Base-by-base conservation (phyloP, 768 basidiomycete species). In the Dioszegia hungarica region DNA sequence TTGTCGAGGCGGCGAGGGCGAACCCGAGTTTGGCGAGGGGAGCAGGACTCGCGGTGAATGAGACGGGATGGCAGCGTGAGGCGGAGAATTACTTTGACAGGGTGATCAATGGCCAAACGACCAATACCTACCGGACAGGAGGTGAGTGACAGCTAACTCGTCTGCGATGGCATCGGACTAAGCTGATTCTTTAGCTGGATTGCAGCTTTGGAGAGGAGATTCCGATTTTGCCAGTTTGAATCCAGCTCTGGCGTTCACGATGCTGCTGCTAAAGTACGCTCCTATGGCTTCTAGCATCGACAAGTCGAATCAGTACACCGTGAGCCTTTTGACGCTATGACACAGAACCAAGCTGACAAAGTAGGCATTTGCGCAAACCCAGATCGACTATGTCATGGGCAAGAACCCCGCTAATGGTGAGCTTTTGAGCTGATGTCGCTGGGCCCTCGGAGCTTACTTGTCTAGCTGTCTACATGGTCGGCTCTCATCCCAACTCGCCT, bases 401-500 rank as follows among this genome's bases (percentile, higher is more conserved):
- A 83, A 87, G 47, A 97, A 97, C 70, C 86, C 91, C 0, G 93
- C 92, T 90, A 84, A 82, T 57, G 82, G 89, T 87, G 66, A 45
- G 81, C 14, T 5, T n/a, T n/a, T 12, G 17, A 12, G 3, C n/a
- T 20, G n/a, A 6, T 41, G 9, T 17, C 25, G 10, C 5, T 29
- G 12, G 19, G 17, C 34, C 14, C n/a, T 8, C 34, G 20, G 19
- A 11, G 46, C 61, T 66, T 34, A 63, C 36, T 11, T 33, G 39
- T 24, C 65, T 66, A 85, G 87, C 83, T 10, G 86, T 88, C 0
- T 97, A 95, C 73, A 76, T 95, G 46, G 90, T 95, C 22, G 92
- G 93, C 36, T 79, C 81, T 45, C 90, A 94, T 75, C 89, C 91
- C 1, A 93, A 94, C 72, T 87, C 93, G 12, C 91, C 91, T 0